Evolutionary conservation across 257 asterid species (phyloP).

Genomic region (Petunia secreta): DNA sequence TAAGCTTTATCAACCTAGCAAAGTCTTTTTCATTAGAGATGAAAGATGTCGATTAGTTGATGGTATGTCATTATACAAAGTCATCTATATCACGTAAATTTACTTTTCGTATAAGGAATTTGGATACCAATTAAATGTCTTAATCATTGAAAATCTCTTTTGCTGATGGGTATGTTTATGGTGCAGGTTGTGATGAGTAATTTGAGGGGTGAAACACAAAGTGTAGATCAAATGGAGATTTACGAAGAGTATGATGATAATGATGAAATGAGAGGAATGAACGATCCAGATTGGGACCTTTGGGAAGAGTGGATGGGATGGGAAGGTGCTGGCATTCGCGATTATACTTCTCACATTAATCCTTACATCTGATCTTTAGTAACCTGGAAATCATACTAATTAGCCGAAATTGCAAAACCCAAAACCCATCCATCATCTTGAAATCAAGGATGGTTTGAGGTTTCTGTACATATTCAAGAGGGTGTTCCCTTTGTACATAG

Average conservation of each 20-base stretch:
- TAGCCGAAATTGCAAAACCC: not conserved
- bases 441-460: conserved; percentile 4
- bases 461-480: conserved; percentile 5
- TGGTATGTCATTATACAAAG: not conserved
- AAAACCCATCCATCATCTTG: not conserved
- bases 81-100: not conserved
- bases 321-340: conserved; percentile 96
- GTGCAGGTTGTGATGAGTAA: conserved; percentile 76
- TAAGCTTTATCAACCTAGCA: not conserved
- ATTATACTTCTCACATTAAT: conserved; percentile 77
- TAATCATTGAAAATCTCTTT: not conserved
- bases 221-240: conserved; percentile 28
- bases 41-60: not conserved
- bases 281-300: conserved; percentile 68
- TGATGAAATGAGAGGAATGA: conserved; percentile 52
- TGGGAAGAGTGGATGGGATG: conserved; percentile 99
- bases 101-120: too few species aligned
- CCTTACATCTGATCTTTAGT: conserved; percentile 31
- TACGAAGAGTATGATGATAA: conserved; percentile 21
- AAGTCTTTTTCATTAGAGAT: not conserved
- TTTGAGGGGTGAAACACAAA: conserved; percentile 49
- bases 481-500: not conserved
- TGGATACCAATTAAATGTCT: not conserved
- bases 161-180: not conserved
- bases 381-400: not conserved